Base-by-base conservation (phyloP, 257 asterid genomes). In the Misopates orontium region DNA sequence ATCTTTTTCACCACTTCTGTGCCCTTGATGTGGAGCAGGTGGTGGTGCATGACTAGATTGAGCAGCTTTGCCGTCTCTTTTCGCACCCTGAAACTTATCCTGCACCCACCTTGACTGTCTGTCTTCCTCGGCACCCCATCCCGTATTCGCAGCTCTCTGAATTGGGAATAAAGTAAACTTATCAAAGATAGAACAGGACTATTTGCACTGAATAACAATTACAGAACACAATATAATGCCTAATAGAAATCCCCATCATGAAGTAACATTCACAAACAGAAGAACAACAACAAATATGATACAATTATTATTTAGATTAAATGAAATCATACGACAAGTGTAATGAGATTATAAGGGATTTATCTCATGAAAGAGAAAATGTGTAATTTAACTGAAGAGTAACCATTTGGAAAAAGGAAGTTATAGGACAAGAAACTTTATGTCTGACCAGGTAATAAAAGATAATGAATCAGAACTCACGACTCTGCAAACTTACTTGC, bases 131-230 rank as follows among this genome's bases (percentile, higher is more conserved):
- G 81, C 88, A 56, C 98, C 98, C 98, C 97, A 89, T 22, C 98
- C 98, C 0, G 98, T 87, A 76, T 92, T 87, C 59, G 97, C 96
- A 68, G 98, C 98, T 80, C 98, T 87, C 97, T 92, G 72, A 16
- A 73, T 56, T 51, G 31, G 19, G 19, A 51, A 20, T 57, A 31
- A 70, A n/a, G 16, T 4, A 14, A 32, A 63, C 60, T 53, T 36
- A 19, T 32, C 57, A 17, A 64, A 56, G 50, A 70, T 41, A 28
- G 20, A 42, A 55, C 12, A 44, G 42, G 40, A 70, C 19, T 24
- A 15, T 1, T 14, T 5, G 15, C 25, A 48, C 19, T 59, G 21
- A 18, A 19, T 39, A 36, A 36, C 23, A 18, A 56, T 47, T 21
- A 55, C 25, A 20, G 24, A 21, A 49, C 32, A 69, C 48, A 24